Base-by-base conservation (phyloP, 352 stramenopile species). In the Pythium aquatile region DNA sequence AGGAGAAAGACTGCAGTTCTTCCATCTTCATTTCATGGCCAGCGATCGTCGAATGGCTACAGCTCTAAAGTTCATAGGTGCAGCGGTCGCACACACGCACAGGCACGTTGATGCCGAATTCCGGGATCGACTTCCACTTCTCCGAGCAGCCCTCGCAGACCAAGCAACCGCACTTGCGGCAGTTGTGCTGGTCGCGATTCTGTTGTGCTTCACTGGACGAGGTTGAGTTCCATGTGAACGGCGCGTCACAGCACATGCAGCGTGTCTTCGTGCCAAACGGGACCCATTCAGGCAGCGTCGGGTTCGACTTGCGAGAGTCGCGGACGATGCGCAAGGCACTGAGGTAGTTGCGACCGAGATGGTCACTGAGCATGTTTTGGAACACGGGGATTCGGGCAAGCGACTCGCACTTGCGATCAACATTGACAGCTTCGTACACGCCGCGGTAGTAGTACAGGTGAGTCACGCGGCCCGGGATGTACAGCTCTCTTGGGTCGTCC, bases 101-200 rank as follows among this genome's bases (percentile, higher is more conserved):
- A 24, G 87, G 84, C 32, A 88, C 77, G 55, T 96, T 92, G 70
- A 96, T 91, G 30, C 87, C 87, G 55, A 88, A 96, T 61, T 93
- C 78, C 0, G 87, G 85, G 42, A 96, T 91, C 5, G 87, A 91
- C 63, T 90, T 91, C 64, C 75, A 79, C 58, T 96, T 96, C 32
- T 92, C 70, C 1, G 87, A 96, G 54, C 87, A 96, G n/a, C 85
- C 85, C 65, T 91, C 82, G 49, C 87, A 96, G 17, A 94, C 83
- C 28, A 96, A 75, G 46, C 74, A 82, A 16, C 87, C 87, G 56
- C 87, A 96, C 28, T 79, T 85, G 57, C 86, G 75, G 69, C 90
- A 97, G 61, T 96, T 96, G 75, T 97, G 88, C 70, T 96, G 89
- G 70, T 97, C 90, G 33, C 83, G 81, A 53, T 94, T 93, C 56